phyloP scores from a whole-genome alignment of 1,284 basidiomycete species.

The Baeospora myosura region DNA sequence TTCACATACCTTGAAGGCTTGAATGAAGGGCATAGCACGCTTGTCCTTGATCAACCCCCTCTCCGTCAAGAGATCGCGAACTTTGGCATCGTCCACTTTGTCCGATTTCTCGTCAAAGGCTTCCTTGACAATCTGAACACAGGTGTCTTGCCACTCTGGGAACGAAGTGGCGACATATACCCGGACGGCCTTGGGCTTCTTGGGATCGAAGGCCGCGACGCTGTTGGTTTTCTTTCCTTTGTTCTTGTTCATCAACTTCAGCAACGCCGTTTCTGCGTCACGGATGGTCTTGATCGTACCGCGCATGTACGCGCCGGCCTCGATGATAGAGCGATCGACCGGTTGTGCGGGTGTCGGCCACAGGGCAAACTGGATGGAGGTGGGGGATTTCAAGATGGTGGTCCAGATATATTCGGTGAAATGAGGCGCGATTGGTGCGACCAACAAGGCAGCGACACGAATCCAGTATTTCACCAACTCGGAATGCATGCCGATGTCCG shows the following conservation, averaged over 20 bases:
- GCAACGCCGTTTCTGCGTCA: conserved; percentile 74
- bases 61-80: conserved; percentile 64
- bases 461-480: conserved; percentile 81
- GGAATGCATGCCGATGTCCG: conserved; percentile 85
- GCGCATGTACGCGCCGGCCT: conserved; percentile 80
- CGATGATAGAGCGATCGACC: conserved; percentile 59
- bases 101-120: conserved; percentile 56
- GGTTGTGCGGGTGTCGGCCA: conserved; percentile 65
- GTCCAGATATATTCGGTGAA: conserved; percentile 91
- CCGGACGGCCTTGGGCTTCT: conserved; percentile 78
- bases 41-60: conserved; percentile 94
- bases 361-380: conserved; percentile 75
- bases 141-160: conserved; percentile 90
- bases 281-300: conserved; percentile 83
- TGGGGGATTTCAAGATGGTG: conserved; percentile 64
- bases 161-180: conserved; percentile 88
- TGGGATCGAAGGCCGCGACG: conserved; percentile 61
- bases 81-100: conserved; percentile 78
- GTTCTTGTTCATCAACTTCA: conserved; percentile 70
- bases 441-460: conserved; percentile 70
- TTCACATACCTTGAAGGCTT: conserved; percentile 73
- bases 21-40: conserved; percentile 91
- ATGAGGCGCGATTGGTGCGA: conserved; percentile 90
- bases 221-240: conserved; percentile 43
- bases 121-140: conserved; percentile 71